Evolutionary conservation across 352 stramenopile species (phyloP), one percentile per base, ranked within the genome.

Genomic region (Phytopythium helicoides): DNA sequence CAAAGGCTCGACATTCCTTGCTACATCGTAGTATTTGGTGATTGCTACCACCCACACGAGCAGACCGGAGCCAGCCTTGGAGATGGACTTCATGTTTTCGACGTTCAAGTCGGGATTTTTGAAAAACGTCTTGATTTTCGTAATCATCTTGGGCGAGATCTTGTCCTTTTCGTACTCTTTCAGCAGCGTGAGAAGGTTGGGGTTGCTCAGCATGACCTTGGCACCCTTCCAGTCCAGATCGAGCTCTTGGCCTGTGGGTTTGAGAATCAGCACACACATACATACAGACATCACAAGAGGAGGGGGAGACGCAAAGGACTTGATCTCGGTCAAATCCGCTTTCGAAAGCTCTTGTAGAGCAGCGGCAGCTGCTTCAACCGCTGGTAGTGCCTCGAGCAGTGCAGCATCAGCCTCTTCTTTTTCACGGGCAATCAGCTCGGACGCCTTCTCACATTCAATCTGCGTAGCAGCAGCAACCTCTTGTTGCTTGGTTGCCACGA

Each of bases 111-210:
- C 87, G 2, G 89, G 86, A 49, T 98, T 95, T 52, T 97, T 97
- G 66, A 92, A 88, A 39, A 98, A 97, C 26, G 96, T 97, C 62
- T 95, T 96, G 62, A 97, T 96, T 51, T 94, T 95, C 5, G 86
- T 86, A 54, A 98, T 97, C 91, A 97, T 97, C 62, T 98, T 98
- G 41, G 96, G 66, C 25, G 89, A 97, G 50, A 98, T 97, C 53
- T 92, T 95, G 62, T 98, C 92, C 53, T 98, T 98, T 45, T 97
- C 89, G 68, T 98, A 98, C 48, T 94, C 86, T 48, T 98, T 98
- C 4, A 98, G 68, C 22, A 92, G 71, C 4, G 79, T 82, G 38
- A 98, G 84, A 35, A 98, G 62, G 47, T 93, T 95, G 0, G 87
- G 76, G 19, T 98, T 96, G 44, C 82, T 89, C 33, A 98, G 69